These are phyloP conservation scores for Marvania coccoides DNA, from an alignment of 139 green algal species.

Conservation along the genomic window DNA sequence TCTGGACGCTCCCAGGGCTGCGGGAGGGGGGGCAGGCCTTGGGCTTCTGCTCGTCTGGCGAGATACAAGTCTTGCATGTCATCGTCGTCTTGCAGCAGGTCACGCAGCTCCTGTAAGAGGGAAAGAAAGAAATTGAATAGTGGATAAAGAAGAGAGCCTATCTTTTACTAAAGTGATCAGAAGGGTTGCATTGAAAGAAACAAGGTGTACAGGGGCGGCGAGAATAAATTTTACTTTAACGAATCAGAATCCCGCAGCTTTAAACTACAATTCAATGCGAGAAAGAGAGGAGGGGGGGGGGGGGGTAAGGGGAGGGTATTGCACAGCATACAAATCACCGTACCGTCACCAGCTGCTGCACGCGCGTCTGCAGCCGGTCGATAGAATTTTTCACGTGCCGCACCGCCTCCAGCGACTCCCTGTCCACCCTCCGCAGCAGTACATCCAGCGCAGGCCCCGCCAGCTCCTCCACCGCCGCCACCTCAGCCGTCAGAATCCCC, in stretches of 20 bases:
- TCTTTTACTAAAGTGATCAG: too few relatives aligned
- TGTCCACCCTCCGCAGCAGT: constrained; percentile 18
- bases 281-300: too few relatives aligned
- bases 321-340: too few relatives aligned
- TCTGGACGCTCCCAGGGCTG: background rate
- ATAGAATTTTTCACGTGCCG: background rate
- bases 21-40: background rate
- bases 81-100: constrained; percentile 6
- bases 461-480: constrained; percentile 3
- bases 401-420: background rate
- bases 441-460: constrained; percentile 5
- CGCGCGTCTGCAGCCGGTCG: background rate
- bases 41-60: background rate
- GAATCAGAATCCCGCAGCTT: too few relatives aligned
- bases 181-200: too few relatives aligned
- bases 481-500: constrained; percentile 7
- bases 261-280: too few relatives aligned
- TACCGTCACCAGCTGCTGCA: background rate
- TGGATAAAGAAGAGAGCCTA: too few relatives aligned
- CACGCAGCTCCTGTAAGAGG: background rate
- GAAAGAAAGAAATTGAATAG: background rate
- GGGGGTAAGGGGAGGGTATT: too few relatives aligned
- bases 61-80: constrained; percentile 10
- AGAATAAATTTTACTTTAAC: too few relatives aligned
- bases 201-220: too few relatives aligned